Base-by-base conservation (phyloP, 495 filamentous ascomycete species). In the Durotheca rogersii region DNA sequence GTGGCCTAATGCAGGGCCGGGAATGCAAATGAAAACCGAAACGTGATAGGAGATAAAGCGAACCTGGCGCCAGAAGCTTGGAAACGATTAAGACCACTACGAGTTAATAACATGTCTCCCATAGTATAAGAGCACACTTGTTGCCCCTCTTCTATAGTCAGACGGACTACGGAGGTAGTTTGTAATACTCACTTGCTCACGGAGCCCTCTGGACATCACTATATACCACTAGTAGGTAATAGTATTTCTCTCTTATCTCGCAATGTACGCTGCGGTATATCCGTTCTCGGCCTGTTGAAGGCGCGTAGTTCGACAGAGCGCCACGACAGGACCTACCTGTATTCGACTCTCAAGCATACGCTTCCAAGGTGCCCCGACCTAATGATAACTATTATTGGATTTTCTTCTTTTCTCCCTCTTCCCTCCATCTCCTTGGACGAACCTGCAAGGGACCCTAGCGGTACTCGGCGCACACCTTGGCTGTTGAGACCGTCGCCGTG, bases 401-500 rank as follows among this genome's bases (percentile, higher is more conserved):
- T 27, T 27, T 27, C 9, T 27, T 27, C 23, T 27, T 27, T 9
- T 27, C 23, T 27, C 23, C 9, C 23, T 9, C 9, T 9, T 27
- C 23, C 9, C 23, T 9, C 9, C 9, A 27, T 27, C 9, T 4
- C 23, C 23, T 27, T 27, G 23, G 9, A 27, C 9, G 9, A 27
- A 27, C 23, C 23, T 4, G 23, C 23, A 27, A 9, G 4, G 23
- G 9, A 27, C 20, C 18, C 41, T 71, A 67, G 68, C 52, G 68
- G 6, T 68, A 60, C 31, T 55, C 60, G 2, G 38, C 34, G 11
- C 51, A 50, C 10, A 47, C 50, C 11, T 50, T 69, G 44, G 39
- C 67, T 1, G 57, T 64, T 23, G 65, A 69, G 32, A 61, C 69
- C 0, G 45, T 69, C 6, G 65, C 68, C 7, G 32, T 67, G 19